Evolutionary conservation across 768 basidiomycete species (phyloP).

Genomic region (Tylopilus felleus): DNA sequence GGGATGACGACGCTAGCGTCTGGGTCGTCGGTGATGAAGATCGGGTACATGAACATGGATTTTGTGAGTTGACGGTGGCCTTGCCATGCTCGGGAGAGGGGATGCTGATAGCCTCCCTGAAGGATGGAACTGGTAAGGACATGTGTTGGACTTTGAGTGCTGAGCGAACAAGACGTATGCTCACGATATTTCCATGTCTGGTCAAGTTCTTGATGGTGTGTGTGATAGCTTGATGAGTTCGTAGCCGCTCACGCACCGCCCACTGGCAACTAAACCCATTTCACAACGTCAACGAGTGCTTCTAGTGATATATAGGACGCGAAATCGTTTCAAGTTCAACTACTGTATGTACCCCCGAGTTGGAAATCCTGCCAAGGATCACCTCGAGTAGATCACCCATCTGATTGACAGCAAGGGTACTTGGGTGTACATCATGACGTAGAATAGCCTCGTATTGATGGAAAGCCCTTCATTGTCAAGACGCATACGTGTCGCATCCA

Average conservation of each 20-base stretch:
- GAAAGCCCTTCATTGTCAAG: too few relatives aligned
- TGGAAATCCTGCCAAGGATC: not conserved
- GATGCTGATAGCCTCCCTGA: conserved; percentile 93
- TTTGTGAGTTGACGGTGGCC: conserved; percentile 74
- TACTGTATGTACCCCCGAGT: not conserved
- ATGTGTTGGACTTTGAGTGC: conserved; percentile 2
- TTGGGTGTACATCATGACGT: not conserved
- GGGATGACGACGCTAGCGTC: conserved; percentile 76
- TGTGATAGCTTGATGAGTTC: not conserved
- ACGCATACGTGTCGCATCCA: too few relatives aligned
- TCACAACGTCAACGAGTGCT: not conserved
- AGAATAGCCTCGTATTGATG: not conserved
- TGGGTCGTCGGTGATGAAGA: conserved; percentile 95
- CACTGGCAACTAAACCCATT: not conserved
- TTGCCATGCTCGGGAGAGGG: conserved; percentile 87
- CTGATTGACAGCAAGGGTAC: not conserved
- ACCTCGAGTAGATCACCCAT: not conserved
- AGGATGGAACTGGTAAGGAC: conserved; percentile 59
- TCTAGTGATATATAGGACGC: not conserved
- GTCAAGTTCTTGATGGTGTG: not conserved
- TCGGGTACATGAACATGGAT: conserved; percentile 98
- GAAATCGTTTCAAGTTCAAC: not conserved
- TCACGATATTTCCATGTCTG: conserved; percentile 46
- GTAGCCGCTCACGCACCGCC: not conserved
- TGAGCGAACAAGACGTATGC: conserved; percentile 8